Evolutionary conservation across 1,284 basidiomycete genomes (phyloP).

Genomic region (Naganishia sp.): DNA sequence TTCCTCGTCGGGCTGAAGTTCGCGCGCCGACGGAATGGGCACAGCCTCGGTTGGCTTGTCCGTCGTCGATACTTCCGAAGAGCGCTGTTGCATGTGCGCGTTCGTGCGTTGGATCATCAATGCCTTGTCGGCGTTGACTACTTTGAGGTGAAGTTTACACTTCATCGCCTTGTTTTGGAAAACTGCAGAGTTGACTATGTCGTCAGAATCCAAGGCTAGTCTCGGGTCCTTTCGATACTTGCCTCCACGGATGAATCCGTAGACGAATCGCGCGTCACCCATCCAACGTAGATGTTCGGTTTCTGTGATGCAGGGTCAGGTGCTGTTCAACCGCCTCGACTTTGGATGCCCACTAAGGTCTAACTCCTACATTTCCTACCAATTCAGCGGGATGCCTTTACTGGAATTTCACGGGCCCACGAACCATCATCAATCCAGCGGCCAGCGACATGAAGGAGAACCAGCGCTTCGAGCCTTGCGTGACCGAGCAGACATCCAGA

Average conservation of each 20-base stretch:
- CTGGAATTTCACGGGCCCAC: not conserved
- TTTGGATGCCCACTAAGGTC: slow-evolving; percentile 60
- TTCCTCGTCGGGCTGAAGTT: slow-evolving; percentile 43
- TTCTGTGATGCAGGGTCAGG: slow-evolving; percentile 51
- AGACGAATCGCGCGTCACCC: slow-evolving; percentile 86
- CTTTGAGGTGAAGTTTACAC: slow-evolving; percentile 70
- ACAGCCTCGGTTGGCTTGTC: slow-evolving; percentile 34
- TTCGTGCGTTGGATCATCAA: slow-evolving; percentile 64
- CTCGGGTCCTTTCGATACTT: slow-evolving; percentile 36
- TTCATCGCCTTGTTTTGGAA: slow-evolving; percentile 67
- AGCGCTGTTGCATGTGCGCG: slow-evolving; percentile 43
- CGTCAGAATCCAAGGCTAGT: slow-evolving; percentile 1
- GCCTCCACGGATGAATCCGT: slow-evolving; percentile 76
- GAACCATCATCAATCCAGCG: slow-evolving; percentile 71
- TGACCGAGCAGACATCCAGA: slow-evolving; percentile 73
- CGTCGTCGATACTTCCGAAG: slow-evolving; percentile 40
- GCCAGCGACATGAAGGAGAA: slow-evolving; percentile 87
- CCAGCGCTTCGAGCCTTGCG: slow-evolving; percentile 55
- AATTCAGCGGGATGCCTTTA: not conserved
- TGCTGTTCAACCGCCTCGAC: not conserved
- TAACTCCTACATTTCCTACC: slow-evolving; percentile 65
- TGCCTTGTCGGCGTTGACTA: slow-evolving; percentile 69
- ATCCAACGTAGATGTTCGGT: slow-evolving; percentile 89
- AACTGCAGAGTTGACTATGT: slow-evolving; percentile 55
- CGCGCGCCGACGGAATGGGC: slow-evolving; percentile 36